Conservation (phyloP, 768 basidiomycete species). For the Mycena filopes region DNA sequence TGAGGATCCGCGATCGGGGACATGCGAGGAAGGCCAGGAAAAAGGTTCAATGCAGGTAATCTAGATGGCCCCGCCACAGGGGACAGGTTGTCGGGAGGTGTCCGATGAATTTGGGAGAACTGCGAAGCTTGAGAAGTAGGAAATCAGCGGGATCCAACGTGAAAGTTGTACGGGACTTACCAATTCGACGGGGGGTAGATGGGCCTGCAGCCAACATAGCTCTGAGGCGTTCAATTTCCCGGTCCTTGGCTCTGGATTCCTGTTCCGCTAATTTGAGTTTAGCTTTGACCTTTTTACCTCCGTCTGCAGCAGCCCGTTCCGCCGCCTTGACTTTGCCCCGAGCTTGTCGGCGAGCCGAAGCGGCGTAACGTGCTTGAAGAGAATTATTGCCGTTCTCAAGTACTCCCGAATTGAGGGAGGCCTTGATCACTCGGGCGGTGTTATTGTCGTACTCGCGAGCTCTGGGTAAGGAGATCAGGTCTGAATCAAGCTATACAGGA, state of each 20-base stretch:
- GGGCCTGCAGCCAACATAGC: background rate
- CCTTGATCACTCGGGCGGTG: background rate
- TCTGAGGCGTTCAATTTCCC: background rate
- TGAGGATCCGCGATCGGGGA: background rate
- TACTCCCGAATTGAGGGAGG: background rate
- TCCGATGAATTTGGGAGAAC: too few relatives aligned
- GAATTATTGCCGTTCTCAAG: slow-evolving; percentile 15
- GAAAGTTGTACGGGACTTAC: too few relatives aligned
- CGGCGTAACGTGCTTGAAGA: background rate
- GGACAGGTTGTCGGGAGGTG: too few relatives aligned
- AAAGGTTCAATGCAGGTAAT: background rate
- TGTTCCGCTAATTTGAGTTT: background rate
- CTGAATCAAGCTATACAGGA: background rate
- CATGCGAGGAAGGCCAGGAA: background rate
- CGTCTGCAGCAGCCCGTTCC: background rate
- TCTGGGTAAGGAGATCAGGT: background rate
- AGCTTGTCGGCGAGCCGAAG: background rate
- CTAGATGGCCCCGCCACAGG: background rate
- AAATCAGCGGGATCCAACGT: background rate
- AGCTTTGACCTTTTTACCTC: background rate
- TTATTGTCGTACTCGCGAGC: slow-evolving; percentile 5
- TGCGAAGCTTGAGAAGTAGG: too few relatives aligned
- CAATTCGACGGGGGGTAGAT: background rate
- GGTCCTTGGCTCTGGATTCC: background rate
- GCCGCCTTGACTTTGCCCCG: background rate